Evolutionary conservation across 345 rosid genomes (phyloP).

Genomic region (Clausena lansium): DNA sequence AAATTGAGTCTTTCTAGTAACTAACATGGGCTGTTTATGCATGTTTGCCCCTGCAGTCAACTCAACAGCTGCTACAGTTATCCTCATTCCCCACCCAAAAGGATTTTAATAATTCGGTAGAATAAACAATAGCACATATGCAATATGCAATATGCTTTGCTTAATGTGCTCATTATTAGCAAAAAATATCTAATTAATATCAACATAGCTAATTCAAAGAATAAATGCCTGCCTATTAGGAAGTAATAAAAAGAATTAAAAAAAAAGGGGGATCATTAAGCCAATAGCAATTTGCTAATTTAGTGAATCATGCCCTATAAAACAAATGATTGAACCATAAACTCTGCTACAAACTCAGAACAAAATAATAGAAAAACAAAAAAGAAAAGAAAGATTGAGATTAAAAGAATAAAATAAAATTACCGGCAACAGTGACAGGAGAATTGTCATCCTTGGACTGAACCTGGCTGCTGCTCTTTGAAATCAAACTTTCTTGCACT

Average conservation of each 20-base stretch:
- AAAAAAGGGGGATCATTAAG: not conserved
- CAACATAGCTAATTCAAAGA: not conserved
- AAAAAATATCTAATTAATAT: not conserved
- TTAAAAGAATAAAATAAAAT: not conserved
- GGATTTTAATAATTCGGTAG: not conserved
- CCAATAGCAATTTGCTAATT: not conserved
- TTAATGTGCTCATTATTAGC: not conserved
- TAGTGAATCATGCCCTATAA: not conserved
- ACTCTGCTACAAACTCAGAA: not conserved
- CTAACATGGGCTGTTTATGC: not conserved
- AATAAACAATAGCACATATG: not conserved
- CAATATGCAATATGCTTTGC: not conserved
- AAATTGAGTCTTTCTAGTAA: not conserved
- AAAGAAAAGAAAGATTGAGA: not conserved
- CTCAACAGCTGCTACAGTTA: not conserved
- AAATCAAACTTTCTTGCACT: conserved; percentile 43
- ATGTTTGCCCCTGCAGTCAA: not conserved
- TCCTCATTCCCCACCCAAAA: not conserved
- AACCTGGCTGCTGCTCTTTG: conserved; percentile 26
- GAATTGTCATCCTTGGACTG: conserved; percentile 54
- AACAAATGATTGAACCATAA: not conserved
- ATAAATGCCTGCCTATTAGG: not conserved
- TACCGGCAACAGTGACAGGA: conserved; percentile 54
- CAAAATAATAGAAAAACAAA: not conserved
- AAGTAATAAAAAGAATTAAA: not conserved